Evolutionary conservation across 495 filamentous ascomycete species (phyloP), one percentile per base, ranked within the genome.

Genomic region (Talaromyces nanjingensis): DNA sequence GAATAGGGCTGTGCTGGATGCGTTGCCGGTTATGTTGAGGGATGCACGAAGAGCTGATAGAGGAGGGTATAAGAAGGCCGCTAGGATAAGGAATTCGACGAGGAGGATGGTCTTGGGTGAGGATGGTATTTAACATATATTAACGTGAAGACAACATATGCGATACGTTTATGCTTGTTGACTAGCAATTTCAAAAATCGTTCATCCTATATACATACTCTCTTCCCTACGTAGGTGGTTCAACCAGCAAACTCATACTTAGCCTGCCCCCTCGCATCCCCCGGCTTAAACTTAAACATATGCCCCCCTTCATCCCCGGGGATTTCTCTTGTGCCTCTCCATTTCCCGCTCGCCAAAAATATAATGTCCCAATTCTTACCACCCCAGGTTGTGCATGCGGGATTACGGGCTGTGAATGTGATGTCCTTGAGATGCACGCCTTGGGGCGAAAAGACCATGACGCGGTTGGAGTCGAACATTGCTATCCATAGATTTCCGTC

Each of bases 1-100:
- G 42, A 98, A 98, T 65, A 85, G 87, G 54, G 84, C 89, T 6
- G 87, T 98, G 1, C 86, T 88, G 69, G 84, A 93, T 53, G 87
- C 86, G 70, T 76, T 97, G 57, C 90, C 89, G 64, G 73, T 81
- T 1, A 77, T 80, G 73, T 68, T 81, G 59, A 74, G 74, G 11
- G 70, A 72, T 68, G 47, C 65, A 6, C 65, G 65, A 4, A 67
- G 56, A 47, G 12, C 29, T 11, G 45, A 79, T 65, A 72, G 76
- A 3, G 64, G 60, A 5, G 60, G 71, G n/a, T 70, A 73, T 0
- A 72, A 71, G 55, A 76, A 76, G 64, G 70, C 72, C 0, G 76
- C 74, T 12, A 73, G 67, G 63, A 66, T 69, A 54, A 71, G 75
- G 24, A 74, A 77, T 58, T 62, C 60, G 45, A 53, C 29, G n/a